phyloP scores from a whole-genome alignment of 2,329 filamentous ascomycete species.

The Pseudogymnoascus sp. region DNA sequence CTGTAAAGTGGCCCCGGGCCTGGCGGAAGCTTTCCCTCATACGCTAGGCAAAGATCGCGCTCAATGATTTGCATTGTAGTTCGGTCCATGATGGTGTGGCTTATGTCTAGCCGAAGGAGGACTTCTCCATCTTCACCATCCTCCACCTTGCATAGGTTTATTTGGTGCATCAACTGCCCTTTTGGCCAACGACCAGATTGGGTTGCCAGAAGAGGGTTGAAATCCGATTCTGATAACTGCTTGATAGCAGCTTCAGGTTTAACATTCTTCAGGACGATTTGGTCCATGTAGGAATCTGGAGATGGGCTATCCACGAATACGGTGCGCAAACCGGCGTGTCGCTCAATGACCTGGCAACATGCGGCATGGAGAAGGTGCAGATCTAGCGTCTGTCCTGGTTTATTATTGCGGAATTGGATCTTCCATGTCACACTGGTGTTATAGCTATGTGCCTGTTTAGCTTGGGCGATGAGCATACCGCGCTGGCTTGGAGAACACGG shows the following conservation, averaged over 20 bases:
- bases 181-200: background rate
- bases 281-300: slow-evolving; percentile 14
- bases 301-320: slow-evolving; percentile 21
- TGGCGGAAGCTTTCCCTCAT: slow-evolving; percentile 33
- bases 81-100: background rate
- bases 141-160: slow-evolving; percentile 7
- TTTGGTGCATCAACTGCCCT: background rate
- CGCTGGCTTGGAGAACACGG: slow-evolving; percentile 15
- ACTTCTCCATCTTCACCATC: background rate
- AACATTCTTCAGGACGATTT: slow-evolving; percentile 19
- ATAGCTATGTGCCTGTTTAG: slow-evolving; percentile 15
- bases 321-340: slow-evolving; percentile 24
- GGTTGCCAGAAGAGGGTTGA: background rate
- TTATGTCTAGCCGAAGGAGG: background rate
- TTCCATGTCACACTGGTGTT: slow-evolving; percentile 16
- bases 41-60: slow-evolving; percentile 32
- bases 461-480: slow-evolving; percentile 13
- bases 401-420: slow-evolving; percentile 8
- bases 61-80: slow-evolving; percentile 9
- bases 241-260: background rate
- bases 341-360: slow-evolving; percentile 20
- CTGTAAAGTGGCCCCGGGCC: slow-evolving; percentile 31
- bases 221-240: background rate
- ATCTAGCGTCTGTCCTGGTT: slow-evolving; percentile 9
- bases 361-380: slow-evolving; percentile 16